These are phyloP conservation scores for Syzygium jambos DNA, from an alignment of 345 rosid genomes.

Conservation along the genomic window DNA sequence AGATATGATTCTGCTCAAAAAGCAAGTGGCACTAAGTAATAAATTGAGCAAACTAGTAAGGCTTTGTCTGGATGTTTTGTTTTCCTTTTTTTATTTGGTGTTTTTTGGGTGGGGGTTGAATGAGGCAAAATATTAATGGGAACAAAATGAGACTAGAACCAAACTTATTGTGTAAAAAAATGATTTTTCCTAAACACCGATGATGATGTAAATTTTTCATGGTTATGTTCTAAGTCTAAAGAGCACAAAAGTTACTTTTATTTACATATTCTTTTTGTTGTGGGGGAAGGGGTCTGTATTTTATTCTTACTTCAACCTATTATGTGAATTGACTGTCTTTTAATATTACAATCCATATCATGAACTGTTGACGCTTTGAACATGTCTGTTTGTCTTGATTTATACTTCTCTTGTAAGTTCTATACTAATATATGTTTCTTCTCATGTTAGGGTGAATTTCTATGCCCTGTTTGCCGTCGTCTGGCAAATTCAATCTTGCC, in stretches of 20 bases:
- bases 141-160: background rate
- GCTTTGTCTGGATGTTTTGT: background rate
- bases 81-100: background rate
- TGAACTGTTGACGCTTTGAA: background rate
- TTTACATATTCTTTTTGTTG: background rate
- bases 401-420: background rate
- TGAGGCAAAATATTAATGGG: background rate
- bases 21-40: background rate
- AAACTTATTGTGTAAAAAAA: background rate
- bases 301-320: background rate
- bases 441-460: constrained; percentile 76
- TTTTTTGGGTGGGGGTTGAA: background rate
- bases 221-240: background rate
- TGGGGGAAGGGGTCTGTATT: background rate
- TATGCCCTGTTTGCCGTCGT: constrained; percentile 92
- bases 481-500: constrained; percentile 84
- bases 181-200: background rate
- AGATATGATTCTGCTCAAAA: background rate
- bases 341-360: background rate
- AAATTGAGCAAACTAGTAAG: background rate
- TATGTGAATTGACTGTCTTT: background rate
- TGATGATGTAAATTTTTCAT: background rate
- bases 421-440: constrained; percentile 4
- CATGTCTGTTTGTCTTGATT: background rate
- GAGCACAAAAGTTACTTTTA: background rate